Evolutionary conservation across 768 basidiomycete genomes (phyloP), one percentile per base, ranked within the genome.

Genomic region (Tricholoma sp.): DNA sequence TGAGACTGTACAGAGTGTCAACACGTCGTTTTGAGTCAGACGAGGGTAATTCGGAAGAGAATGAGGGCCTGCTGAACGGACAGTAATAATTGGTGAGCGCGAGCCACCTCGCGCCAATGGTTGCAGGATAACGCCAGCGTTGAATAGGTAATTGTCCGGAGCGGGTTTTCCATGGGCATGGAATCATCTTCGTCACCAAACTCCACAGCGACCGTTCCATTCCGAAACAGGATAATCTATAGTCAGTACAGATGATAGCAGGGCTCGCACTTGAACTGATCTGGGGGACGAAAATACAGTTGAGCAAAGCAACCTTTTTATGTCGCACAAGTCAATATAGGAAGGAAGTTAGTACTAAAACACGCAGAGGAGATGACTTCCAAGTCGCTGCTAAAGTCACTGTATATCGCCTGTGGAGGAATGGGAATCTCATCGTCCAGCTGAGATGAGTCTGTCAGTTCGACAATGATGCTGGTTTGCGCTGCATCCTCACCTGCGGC

Each of bases 1-100:
- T 56, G 43, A 57, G 57, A 37, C 35, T 35, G 29, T 59, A 58
- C 31, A 61, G 32, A 31, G 32, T 11, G 14, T 39, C 10, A n/a
- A 27, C 39, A n/a, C 10, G 22, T 18, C 4, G 16, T 35, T 19
- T 18, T 27, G 7, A 39, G 18, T 34, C 10, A 39, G 18, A 35
- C 11, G 47, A 29, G 35, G 19, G 8, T 37, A 12, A 24, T 14
- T 14, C 19, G 14, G 22, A 3, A 12, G 22, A 24, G 5, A 21
- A 8, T 7, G 35, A 35, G 14, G 35, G n/a, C n/a, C 11, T 11
- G 43, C 19, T 10, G 43, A 19, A 27, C 24, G 2, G 39, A 18
- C 39, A 5, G 7, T 22, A 22, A 45, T 19, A 21, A 45, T 12
- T 10, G 43, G 43, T 12, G 43, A 45, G 9, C 19, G 21, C 3